Conservation (phyloP, 1,284 basidiomycete species). For the Ustilago crameri region DNA sequence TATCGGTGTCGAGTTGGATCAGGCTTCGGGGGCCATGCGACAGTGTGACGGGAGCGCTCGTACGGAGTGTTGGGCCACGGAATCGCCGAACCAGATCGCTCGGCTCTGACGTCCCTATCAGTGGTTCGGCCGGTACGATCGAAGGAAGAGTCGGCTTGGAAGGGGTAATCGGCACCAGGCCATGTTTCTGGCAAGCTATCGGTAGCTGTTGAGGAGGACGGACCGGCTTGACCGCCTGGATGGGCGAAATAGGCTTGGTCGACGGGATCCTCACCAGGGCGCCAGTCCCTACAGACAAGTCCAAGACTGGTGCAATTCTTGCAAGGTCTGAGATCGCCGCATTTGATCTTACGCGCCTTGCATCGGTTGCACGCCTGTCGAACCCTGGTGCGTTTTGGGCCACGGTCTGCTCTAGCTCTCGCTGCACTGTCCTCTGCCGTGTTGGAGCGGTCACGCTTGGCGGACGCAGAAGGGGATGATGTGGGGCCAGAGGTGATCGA, state of each 20-base stretch:
- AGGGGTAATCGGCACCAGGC: conserved; percentile 12
- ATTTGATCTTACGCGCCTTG: conserved; percentile 54
- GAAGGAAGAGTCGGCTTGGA: conserved; percentile 11
- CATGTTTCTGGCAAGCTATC: conserved; percentile 15
- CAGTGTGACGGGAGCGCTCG: conserved; percentile 40
- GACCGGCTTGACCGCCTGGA: conserved; percentile 15
- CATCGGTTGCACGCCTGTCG: conserved; percentile 54
- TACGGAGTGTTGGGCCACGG: conserved; percentile 49
- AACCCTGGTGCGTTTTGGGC: conserved; percentile 41
- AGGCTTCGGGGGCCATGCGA: conserved; percentile 46
- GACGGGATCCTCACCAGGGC: conserved; percentile 41
- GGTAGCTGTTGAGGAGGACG: conserved; percentile 11
- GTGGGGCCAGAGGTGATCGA: conserved; percentile 17
- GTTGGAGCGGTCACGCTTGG: conserved; percentile 31
- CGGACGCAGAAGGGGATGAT: conserved; percentile 22
- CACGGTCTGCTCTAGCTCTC: conserved; percentile 12
- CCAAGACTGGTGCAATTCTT: conserved; percentile 49
- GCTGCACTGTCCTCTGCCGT: conserved; percentile 20
- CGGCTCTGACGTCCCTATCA: conserved; percentile 16
- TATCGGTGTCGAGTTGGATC: conserved; percentile 45
- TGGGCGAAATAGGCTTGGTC: conserved; percentile 21
- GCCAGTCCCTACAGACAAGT: conserved; percentile 45
- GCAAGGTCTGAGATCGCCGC: conserved; percentile 48
- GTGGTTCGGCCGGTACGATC: conserved; percentile 12
- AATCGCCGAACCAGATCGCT: conserved; percentile 40